Base-by-base conservation (phyloP, 2,329 filamentous ascomycete species). In the Trichoderma sp. region DNA sequence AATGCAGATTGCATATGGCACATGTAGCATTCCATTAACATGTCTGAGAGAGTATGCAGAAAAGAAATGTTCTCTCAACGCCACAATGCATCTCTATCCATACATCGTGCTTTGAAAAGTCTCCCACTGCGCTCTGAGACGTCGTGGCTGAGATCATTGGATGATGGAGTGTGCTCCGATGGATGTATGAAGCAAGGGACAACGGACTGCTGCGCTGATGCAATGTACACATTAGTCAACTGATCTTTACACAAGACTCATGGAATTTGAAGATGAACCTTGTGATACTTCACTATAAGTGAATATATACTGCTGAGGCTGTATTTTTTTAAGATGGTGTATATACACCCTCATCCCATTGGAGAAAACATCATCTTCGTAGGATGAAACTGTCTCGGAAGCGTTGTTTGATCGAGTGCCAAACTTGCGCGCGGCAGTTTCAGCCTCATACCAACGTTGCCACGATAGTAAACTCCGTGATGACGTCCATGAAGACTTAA, bases 21-120 rank as follows among this genome's bases (percentile, higher is more conserved):
- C n/a, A 59, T 38, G 50, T 24, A n/a, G 14, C 66, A 69, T 69
- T 69, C 50, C 66, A 59, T 69, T 31, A 59, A 21, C 14, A 6
- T 69, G 50, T 59, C 50, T 60, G 33, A 24, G 50, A 38, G 14
- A 53, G 16, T 6, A 27, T 33, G 8, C n/a, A n/a, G 45, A 27
- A 18, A 45, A 27, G n/a, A 59, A 14, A 69, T 59, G 66, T 24
- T 16, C 29, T 24, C 18, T 24, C 29, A 27, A 24, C 50, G 31
- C 66, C 66, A 68, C 45, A 56, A 56, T 24, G 45, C 29, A 56
- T 35, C 45, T 24, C 65, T 41, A 27, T 38, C 18, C 21, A 21
- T 18, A 63, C 18, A 18, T 9, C 7, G 1, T 50, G 21, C 2
- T 18, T 12, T 21, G 6, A 2, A 68, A 21, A 68, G 11, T 29